A percentile compares a stretch with the other conserved stretches of the same genome.
Evolutionary conservation across 1,139 yeast genomes (phyloP).

Genomic region (Keqinozyma sinolaborantium): DNA sequence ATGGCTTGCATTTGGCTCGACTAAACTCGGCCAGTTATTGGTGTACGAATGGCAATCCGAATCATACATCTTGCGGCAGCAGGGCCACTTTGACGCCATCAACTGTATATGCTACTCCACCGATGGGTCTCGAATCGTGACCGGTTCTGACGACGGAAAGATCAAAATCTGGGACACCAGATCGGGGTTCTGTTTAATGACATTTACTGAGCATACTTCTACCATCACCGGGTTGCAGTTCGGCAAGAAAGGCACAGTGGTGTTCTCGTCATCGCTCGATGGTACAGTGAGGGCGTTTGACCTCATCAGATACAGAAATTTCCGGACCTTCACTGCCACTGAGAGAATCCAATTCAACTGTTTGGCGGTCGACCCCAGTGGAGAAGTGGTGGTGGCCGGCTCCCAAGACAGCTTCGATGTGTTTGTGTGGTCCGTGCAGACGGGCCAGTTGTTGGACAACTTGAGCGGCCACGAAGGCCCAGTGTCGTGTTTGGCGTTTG

Average conservation of each 20-base stretch:
- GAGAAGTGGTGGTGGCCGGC: conserved; percentile 95
- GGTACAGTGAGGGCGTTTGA: conserved; percentile 99
- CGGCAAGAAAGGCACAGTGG: conserved; percentile 82
- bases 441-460: conserved; percentile 84
- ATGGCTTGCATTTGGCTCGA: conserved; percentile 95
- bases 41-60: conserved; percentile 99
- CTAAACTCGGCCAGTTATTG: conserved; percentile 84
- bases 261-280: conserved; percentile 88
- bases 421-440: conserved; percentile 96
- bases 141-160: conserved; percentile 96
- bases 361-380: conserved; percentile 95
- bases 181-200: conserved; percentile 89
- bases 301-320: conserved; percentile 85
- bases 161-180: conserved; percentile 93
- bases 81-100: conserved; percentile 92
- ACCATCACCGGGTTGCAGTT: conserved; percentile 87
- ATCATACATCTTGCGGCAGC: conserved; percentile 90
- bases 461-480: conserved; percentile 96
- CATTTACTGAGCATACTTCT: conserved; percentile 87
- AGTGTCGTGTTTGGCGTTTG: conserved; percentile 82
- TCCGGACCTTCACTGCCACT: conserved; percentile 90
- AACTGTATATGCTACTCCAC: conserved; percentile 87
- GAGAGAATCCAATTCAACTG: conserved; percentile 84
- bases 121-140: conserved; percentile 88
- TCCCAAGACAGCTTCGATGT: conserved; percentile 87